These are phyloP conservation scores for Sugiyamaella americana DNA, from an alignment of 805 yeast genomes.

Conservation along the genomic window DNA sequence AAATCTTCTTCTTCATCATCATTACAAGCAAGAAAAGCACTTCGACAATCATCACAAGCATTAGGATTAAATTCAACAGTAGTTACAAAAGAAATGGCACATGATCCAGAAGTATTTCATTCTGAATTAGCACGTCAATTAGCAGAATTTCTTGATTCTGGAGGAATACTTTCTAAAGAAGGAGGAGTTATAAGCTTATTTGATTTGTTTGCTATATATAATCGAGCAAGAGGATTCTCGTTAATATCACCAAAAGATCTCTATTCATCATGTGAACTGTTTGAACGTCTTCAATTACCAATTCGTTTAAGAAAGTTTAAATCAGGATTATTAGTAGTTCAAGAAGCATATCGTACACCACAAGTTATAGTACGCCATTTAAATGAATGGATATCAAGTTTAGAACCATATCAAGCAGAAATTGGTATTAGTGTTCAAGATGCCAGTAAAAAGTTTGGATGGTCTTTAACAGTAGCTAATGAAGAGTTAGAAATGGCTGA, in stretches of 20 bases:
- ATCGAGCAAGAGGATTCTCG: conserved; percentile 58
- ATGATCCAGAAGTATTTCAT: conserved; percentile 31
- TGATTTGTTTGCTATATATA: conserved; percentile 59
- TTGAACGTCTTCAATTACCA: conserved; percentile 56
- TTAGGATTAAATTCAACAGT: conserved; percentile 31
- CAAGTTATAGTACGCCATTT: conserved; percentile 35
- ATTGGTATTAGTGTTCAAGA: conserved; percentile 35
- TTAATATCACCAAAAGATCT: conserved; percentile 68
- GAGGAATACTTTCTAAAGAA: conserved; percentile 41
- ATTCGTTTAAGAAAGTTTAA: conserved; percentile 39
- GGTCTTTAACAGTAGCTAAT: conserved; percentile 60
- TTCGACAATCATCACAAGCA: conserved; percentile 30
- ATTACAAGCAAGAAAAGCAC: conserved; percentile 32
- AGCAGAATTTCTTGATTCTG: conserved; percentile 56
- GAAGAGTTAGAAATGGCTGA: conserved; percentile 61
- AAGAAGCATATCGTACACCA: conserved; percentile 34
- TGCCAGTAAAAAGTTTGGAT: conserved; percentile 46
- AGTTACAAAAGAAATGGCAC: conserved; percentile 34
- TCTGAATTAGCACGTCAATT: conserved; percentile 71
- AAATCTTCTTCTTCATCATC: conserved; percentile 5
- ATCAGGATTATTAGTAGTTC: conserved; percentile 38
- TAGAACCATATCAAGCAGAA: conserved; percentile 24
- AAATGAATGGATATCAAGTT: conserved; percentile 21
- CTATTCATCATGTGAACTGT: conserved; percentile 50
- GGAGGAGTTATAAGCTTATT: conserved; percentile 57